Conservation (phyloP, 75 land plant genomes). For the Chamaecyparis obtusa region DNA sequence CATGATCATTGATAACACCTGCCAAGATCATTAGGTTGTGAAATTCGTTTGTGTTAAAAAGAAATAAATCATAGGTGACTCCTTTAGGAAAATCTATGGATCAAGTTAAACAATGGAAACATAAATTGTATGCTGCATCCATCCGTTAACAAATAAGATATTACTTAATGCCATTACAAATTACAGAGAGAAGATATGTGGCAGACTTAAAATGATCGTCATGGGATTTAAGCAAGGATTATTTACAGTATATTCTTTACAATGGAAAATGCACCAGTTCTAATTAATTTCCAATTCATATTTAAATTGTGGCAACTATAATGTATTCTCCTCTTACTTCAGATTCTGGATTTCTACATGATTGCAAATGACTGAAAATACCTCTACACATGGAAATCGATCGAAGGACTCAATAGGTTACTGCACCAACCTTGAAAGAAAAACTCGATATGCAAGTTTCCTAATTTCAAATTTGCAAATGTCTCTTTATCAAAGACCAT, state of each 20-base stretch:
- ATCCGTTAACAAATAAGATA: constrained; percentile 82
- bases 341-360: background rate
- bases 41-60: background rate
- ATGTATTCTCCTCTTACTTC: background rate
- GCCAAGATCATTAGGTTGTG: background rate
- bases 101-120: background rate
- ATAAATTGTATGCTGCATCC: constrained; percentile 65
- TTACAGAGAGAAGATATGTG: background rate
- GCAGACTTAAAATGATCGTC: background rate
- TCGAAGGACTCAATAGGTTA: background rate
- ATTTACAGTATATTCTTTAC: background rate
- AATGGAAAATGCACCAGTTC: background rate
- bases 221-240: background rate
- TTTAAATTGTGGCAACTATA: background rate
- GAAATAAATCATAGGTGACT: background rate
- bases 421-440: background rate
- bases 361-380: background rate
- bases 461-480: background rate
- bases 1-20: constrained; percentile 92
- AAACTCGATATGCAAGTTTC: background rate
- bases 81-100: background rate
- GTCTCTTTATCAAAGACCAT: background rate
- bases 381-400: background rate
- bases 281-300: background rate
- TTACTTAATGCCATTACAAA: background rate